Percentiles rank a stretch among this genome's conserved stretches.
Evolutionary conservation across 305 asterid genomes (phyloP).

Genomic region (Fraxinus paxiana): DNA sequence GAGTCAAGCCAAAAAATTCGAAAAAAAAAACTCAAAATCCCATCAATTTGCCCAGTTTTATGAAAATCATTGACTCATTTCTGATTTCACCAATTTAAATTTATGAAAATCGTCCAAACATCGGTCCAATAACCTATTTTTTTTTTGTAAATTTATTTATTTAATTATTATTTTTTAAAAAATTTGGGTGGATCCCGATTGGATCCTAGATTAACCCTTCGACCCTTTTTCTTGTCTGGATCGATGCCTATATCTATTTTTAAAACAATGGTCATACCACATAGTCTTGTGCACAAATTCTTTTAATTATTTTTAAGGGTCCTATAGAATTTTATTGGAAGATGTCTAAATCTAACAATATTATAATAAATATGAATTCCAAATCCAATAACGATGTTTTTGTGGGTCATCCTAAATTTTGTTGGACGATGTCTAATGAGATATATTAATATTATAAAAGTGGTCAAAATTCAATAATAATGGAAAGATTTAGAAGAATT

Average conservation of each 20-base stretch:
- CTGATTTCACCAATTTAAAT: neutral
- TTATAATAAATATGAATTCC: neutral
- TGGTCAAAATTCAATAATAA: slow-evolving; percentile 1
- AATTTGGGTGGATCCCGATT: neutral
- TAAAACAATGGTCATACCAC: neutral
- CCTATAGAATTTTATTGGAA: neutral
- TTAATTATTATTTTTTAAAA: too few species aligned
- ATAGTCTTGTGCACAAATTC: neutral
- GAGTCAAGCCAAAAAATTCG: too few species aligned
- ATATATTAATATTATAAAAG: neutral
- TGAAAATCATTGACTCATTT: neutral
- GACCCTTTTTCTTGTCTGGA: neutral
- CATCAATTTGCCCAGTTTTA: neutral
- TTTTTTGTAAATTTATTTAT: too few species aligned
- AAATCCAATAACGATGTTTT: neutral
- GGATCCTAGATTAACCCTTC: neutral
- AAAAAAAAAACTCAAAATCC: neutral
- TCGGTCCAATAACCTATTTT: neutral
- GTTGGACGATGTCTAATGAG: neutral
- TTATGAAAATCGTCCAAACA: neutral
- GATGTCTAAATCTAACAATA: neutral
- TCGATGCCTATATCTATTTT: neutral
- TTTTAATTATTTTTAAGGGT: neutral
- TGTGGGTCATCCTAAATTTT: neutral
- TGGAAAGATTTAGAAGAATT: neutral